Base-by-base conservation (phyloP, 306 rosid species). In the Potentilla sterilis region DNA sequence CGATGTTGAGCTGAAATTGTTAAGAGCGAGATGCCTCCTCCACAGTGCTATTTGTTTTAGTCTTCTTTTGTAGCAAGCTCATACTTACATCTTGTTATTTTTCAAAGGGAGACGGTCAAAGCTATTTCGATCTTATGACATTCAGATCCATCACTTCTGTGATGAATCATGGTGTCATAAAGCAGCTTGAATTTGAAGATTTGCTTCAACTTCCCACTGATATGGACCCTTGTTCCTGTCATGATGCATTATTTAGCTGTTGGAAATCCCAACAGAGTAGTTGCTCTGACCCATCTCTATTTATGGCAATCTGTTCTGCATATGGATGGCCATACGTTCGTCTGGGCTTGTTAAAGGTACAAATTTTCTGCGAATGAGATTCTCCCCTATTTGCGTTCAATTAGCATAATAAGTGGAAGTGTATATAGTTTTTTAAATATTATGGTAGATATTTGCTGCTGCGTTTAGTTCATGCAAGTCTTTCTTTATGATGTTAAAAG, bases 241-340 rank as follows among this genome's bases (percentile, higher is more conserved):
- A 88, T 72, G 84, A 80, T 61, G 81, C 81, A 81, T 81, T 92
- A 75, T 78, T 72, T 66, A 77, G 81, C 80, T 85, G 88, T 80
- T 94, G 98, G 98, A 78, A 72, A 82, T 85, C 76, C 77, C 96
- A 92, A 79, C 68, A 79, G 78, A 80, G 77, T 70, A 77, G 80
- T 69, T 59, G 55, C 74, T 83, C 90, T 59, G 86, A 63, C 22
- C 92, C 96, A 54, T 90, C 97, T 64, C 83, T 94, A 44, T 78
- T 94, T 77, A 83, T 87, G 88, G 97, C 96, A 72, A 82, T 92
- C 38, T 92, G 91, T 83, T 66, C 67, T 83, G 98, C 96, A 72
- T 94, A 92, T 87, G 97, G 98, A 70, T 92, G 96, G 98, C 96
- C 95, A 52, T 94, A 94, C 77, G 66, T 84, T 74, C 65, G 85